Base-by-base conservation (phyloP, 2,329 filamentous ascomycete species). In the Xylariaceae sp. region DNA sequence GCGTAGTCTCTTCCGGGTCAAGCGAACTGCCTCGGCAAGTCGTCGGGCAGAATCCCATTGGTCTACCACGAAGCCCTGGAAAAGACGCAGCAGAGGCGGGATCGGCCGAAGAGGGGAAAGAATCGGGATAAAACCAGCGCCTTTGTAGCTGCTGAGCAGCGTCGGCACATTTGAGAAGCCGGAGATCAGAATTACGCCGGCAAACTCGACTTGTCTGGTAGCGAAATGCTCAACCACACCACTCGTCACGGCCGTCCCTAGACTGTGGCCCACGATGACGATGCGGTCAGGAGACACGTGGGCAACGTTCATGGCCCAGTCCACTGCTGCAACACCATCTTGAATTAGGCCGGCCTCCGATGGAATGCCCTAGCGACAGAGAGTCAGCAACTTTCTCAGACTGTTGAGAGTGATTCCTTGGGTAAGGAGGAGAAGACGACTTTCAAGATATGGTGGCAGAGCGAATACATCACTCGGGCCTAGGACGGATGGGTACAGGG, bases 201-300 rank as follows among this genome's bases (percentile, higher is more conserved):
- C 91, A 68, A 96, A 95, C 34, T 88, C 84, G 50, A 85, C 77
- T 3, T 79, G 81, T 56, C 78, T 75, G 54, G 78, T 69, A 2
- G 84, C 81, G 67, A 89, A 92, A 57, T 85, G 81, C 68, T 96
- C 86, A 1, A 85, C 87, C 1, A 90, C 85, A 2, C 85, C 92
- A 51, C 86, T 82, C 4, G 88, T 85, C 1, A 97, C 89, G 0
- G 90, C 92, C 0, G 93, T 96, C 23, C 93, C 93, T 0, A 97
- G 81, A 67, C 89, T 94, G 68, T 97, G 92, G 15, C 92, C 93
- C 2, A 95, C 77, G 34, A 97, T 78, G 2, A 93, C 85, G 63
- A 96, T 94, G 30, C 86, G 86, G 45, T 82, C 80, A 0, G 90
- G 76, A 0, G 88, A 80, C 15, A 97, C 80, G 0, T 82, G 77